Evolutionary conservation across 768 basidiomycete genomes (phyloP), one percentile per base, ranked within the genome.

Genomic region (Tephrocybe rancida): DNA sequence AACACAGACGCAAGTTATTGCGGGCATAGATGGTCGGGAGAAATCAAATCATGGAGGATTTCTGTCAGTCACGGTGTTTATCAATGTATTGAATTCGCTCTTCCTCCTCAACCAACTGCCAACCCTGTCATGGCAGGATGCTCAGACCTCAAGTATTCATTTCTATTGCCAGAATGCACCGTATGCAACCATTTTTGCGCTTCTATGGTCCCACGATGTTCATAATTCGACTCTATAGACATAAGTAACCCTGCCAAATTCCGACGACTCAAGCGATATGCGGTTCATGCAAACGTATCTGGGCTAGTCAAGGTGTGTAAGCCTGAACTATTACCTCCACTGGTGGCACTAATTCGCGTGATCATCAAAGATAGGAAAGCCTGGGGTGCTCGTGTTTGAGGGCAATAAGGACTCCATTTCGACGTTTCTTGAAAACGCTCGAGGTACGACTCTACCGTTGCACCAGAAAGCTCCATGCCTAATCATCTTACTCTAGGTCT

Each of bases 111-210:
- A 47, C 30, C n/a, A n/a, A n/a, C n/a, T n/a, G 41, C 24, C 30
- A 35, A 43, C 26, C 32, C 29, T n/a, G 37, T 32, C 38, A 53
- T 58, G 44, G 46, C 52, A 52, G 45, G 26, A 61, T 58, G 52
- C 35, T 37, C n/a, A 48, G 38, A 24, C 37, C 46, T 18, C 51
- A 62, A 46, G 25, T 70, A 8, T 69, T 70, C 38, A 62, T 75
- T 27, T 71, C 71, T n/a, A 66, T 76, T 43, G 67, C 70, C 2
- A 64, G 75, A 25, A 77, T 77, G 76, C 77, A 78, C 50, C 76
- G 77, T 76, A 52, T 53, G 73, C 52, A n/a, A 48, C 16, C 24
- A 45, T 8, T 21, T 16, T 44, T 11, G 1, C 24, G 5, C 24
- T 25, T 26, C 14, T n/a, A 11, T 47, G n/a, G 42, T n/a, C n/a